A percentile compares a stretch with the other conserved stretches of the same genome.
phyloP scores from a whole-genome alignment of 2,329 filamentous ascomycete genomes.

The Coniella vitis region DNA sequence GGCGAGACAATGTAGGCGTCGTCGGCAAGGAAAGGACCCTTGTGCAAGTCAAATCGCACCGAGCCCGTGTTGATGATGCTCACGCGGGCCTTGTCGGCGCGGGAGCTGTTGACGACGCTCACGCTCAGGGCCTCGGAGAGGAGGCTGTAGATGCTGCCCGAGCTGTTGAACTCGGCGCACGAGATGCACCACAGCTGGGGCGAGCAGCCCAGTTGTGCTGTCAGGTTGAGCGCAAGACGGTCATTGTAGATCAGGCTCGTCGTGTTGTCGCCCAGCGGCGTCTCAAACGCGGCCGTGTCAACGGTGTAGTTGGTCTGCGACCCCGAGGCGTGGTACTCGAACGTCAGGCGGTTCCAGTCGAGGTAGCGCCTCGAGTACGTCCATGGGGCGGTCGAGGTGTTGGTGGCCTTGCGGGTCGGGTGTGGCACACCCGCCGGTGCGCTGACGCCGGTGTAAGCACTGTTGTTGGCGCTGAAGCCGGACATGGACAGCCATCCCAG shows the following conservation, averaged over 20 bases:
- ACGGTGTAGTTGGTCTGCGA: slow-evolving; percentile 12
- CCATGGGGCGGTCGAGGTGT: slow-evolving; percentile 31
- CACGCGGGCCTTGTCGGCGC: slow-evolving; percentile 44
- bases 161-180: slow-evolving; percentile 45
- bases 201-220: slow-evolving; percentile 46
- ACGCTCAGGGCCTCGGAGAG: slow-evolving; percentile 43
- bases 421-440: slow-evolving; percentile 32
- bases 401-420: slow-evolving; percentile 32
- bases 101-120: slow-evolving; percentile 44
- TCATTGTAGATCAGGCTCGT: slow-evolving; percentile 29
- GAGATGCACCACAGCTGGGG: slow-evolving; percentile 52
- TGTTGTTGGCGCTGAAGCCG: slow-evolving; percentile 44
- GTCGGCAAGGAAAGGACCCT: slow-evolving; percentile 54
- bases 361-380: slow-evolving; percentile 55
- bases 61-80: slow-evolving; percentile 55
- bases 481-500: slow-evolving; percentile 60
- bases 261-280: slow-evolving; percentile 16
- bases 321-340: slow-evolving; percentile 54
- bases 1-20: slow-evolving; percentile 49
- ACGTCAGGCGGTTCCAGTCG: slow-evolving; percentile 62
- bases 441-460: slow-evolving; percentile 30
- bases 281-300: slow-evolving; percentile 16
- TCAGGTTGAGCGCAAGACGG: slow-evolving; percentile 48
- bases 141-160: slow-evolving; percentile 49
- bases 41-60: slow-evolving; percentile 54